phyloP scores from a whole-genome alignment of 2,329 filamentous ascomycete species.

The Phaeosphaeriaceae sp. region DNA sequence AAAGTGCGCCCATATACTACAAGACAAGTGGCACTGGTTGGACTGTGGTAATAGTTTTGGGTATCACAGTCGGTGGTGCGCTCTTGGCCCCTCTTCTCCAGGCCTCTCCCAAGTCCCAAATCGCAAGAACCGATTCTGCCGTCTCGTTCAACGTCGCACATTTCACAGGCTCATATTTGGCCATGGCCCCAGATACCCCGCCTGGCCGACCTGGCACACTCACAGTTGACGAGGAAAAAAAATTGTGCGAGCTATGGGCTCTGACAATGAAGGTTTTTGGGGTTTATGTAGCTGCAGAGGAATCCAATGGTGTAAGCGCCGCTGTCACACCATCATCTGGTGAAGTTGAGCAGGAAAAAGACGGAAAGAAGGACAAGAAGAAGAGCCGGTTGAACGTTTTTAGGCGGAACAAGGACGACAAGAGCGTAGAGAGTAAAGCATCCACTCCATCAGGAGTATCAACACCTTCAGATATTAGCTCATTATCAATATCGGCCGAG shows the following conservation, averaged over 20 bases:
- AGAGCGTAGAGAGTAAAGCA: conserved; percentile 45
- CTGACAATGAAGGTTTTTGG: conserved; percentile 78
- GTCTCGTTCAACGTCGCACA: conserved; percentile 26
- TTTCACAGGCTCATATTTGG: conserved; percentile 40
- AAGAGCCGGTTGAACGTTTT: conserved; percentile 78
- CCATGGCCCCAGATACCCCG: conserved; percentile 53
- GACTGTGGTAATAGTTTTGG: conserved; percentile 35
- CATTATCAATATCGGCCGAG: conserved; percentile 41
- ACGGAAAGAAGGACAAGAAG: conserved; percentile 66
- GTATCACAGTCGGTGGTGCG: conserved; percentile 42
- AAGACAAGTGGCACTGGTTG: conserved; percentile 37
- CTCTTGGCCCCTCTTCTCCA: conserved; percentile 32
- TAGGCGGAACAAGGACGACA: conserved; percentile 62
- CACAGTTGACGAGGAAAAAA: conserved; percentile 86
- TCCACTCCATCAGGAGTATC: conserved; percentile 28
- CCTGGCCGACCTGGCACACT: conserved; percentile 84
- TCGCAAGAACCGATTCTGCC: conserved; percentile 10
- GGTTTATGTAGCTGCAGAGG: conserved; percentile 42
- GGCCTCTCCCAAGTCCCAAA: conserved; percentile 12
- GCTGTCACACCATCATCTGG: conserved; percentile 11
- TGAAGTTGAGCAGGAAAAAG: conserved; percentile 22
- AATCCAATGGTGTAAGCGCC: conserved; percentile 28
- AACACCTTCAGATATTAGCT: conserved; percentile 38
- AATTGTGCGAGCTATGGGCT: conserved; percentile 86
- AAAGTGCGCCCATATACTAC: conserved; percentile 7